Evolutionary conservation across 441 rosid species (phyloP).

Genomic region (Rhodomyrtus psidioides): DNA sequence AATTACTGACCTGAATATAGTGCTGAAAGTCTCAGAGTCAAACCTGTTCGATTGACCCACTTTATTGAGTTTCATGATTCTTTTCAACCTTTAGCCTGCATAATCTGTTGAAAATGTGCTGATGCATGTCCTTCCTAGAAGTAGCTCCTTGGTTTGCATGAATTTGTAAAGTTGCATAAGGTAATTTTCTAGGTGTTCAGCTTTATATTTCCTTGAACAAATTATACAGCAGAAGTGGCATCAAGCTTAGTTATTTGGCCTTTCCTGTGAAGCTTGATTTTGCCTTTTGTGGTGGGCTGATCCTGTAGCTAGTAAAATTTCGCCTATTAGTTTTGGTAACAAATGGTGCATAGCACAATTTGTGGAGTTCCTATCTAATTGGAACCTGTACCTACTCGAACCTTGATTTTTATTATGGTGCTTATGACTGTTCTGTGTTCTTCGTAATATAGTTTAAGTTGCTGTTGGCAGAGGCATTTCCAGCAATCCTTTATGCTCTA

Average conservation of each 20-base stretch:
- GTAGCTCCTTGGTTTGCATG: neutral
- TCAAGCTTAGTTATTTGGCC: neutral
- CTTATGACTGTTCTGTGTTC: neutral
- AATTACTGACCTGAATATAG: neutral
- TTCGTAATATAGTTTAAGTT: neutral
- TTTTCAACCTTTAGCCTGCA: neutral
- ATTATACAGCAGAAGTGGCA: neutral
- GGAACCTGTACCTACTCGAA: neutral
- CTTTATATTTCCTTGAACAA: neutral
- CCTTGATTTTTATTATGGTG: neutral
- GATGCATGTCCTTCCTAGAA: neutral
- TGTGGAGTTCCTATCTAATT: neutral
- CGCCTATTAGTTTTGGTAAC: neutral
- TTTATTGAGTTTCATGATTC: neutral
- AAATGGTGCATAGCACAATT: neutral
- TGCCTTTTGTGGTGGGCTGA: neutral
- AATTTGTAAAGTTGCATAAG: neutral
- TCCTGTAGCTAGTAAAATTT: neutral
- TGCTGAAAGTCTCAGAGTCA: neutral
- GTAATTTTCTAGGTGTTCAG: neutral
- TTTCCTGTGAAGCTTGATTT: neutral
- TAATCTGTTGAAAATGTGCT: neutral
- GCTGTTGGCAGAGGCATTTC: neutral
- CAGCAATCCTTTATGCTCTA: neutral
- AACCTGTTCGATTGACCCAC: neutral